phyloP scores from a whole-genome alignment of 2,329 filamentous ascomycete genomes.

The Tolypocladium pustulatum region DNA sequence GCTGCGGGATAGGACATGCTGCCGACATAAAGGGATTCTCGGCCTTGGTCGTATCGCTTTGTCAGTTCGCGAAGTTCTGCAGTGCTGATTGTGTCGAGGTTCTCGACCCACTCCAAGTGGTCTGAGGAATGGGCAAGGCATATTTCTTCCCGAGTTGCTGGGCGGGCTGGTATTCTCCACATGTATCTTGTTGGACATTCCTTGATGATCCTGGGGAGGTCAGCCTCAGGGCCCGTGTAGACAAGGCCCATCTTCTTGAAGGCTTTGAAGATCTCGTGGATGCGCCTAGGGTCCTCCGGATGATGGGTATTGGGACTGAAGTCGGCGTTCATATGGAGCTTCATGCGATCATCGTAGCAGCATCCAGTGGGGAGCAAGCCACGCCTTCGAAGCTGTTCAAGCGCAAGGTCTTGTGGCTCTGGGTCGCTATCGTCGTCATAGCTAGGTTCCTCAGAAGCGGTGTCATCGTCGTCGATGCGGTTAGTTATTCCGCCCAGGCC shows the following conservation, averaged over 20 bases:
- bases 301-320: constrained; percentile 68
- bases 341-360: constrained; percentile 93
- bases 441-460: constrained; percentile 21
- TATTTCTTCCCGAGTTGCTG: constrained; percentile 72
- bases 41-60: constrained; percentile 46
- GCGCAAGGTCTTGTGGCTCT: constrained; percentile 25
- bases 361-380: constrained; percentile 59
- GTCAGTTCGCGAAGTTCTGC: constrained; percentile 61
- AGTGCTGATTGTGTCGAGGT: constrained; percentile 40
- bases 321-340: constrained; percentile 81
- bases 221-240: constrained; percentile 46
- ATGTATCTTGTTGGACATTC: constrained; percentile 50
- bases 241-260: constrained; percentile 76
- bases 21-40: constrained; percentile 76
- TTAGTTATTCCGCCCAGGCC: constrained; percentile 9
- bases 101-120: constrained; percentile 71
- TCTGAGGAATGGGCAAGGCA: constrained; percentile 65
- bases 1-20: constrained; percentile 72
- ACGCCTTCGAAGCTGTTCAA: constrained; percentile 28
- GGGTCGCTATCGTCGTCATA: constrained; percentile 23
- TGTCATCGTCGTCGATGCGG: constrained; percentile 17
- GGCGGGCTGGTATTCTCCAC: constrained; percentile 68
- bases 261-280: constrained; percentile 85
- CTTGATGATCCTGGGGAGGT: constrained; percentile 40
- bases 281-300: constrained; percentile 86